Conservation (phyloP, 257 asterid species). For the Nicotiana attenuata region DNA sequence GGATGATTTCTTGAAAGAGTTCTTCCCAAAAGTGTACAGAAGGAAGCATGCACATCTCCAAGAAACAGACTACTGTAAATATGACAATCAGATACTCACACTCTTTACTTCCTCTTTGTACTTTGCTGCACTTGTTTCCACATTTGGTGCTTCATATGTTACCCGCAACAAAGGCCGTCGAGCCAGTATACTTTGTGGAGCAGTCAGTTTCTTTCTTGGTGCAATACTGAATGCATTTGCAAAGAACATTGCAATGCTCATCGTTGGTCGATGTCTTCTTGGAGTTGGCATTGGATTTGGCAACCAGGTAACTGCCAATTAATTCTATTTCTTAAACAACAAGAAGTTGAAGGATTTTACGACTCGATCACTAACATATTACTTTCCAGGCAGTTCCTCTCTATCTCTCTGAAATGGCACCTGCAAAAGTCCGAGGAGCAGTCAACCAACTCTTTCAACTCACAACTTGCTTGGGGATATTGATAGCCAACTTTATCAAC, state of each 20-base stretch:
- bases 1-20: conserved; percentile 66
- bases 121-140: conserved; percentile 58
- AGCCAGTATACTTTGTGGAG: conserved; percentile 59
- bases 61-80: conserved; percentile 75
- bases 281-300: conserved; percentile 90
- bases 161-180: conserved; percentile 61
- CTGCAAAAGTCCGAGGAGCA: conserved; percentile 54
- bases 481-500: conserved; percentile 50
- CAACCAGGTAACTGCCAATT: conserved; percentile 45
- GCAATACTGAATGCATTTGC: conserved; percentile 61
- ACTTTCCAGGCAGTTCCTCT: conserved; percentile 53
- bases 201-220: conserved; percentile 60
- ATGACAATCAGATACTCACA: conserved; percentile 68
- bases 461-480: conserved; percentile 47
- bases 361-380: background rate
- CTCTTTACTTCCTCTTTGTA: conserved; percentile 78
- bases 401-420: conserved; percentile 67
- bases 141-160: conserved; percentile 60
- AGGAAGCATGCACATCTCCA: conserved; percentile 42
- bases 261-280: conserved; percentile 62
- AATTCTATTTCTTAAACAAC: background rate
- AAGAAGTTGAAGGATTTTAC: too few relatives aligned
- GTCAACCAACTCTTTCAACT: conserved; percentile 56
- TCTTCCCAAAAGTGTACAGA: conserved; percentile 57
- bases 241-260: conserved; percentile 49